Evolutionary conservation across 768 basidiomycete genomes (phyloP).

Genomic region (Pholiota molesta): DNA sequence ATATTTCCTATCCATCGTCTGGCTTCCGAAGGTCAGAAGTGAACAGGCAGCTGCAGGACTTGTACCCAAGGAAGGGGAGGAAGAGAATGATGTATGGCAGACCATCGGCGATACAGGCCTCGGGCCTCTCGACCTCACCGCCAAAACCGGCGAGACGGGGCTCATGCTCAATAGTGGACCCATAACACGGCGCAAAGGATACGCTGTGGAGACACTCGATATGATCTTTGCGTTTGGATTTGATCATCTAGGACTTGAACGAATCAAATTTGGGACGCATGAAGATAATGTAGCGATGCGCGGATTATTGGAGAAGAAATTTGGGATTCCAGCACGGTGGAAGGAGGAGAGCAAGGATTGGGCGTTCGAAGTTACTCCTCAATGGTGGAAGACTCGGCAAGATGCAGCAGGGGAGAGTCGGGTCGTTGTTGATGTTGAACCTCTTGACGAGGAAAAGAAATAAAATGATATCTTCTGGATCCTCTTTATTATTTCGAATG

Average conservation of each 20-base stretch:
- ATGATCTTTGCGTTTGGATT: constrained; percentile 25
- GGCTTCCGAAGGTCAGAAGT: constrained; percentile 13
- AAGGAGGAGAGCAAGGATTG: constrained; percentile 21
- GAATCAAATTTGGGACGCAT: constrained; percentile 15
- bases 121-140: constrained; percentile 13
- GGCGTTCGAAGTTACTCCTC: constrained; percentile 14
- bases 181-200: constrained; percentile 20
- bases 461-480: background rate
- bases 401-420: constrained; percentile 13
- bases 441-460: background rate
- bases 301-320: constrained; percentile 20
- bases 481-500: background rate
- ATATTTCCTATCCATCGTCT: constrained; percentile 18
- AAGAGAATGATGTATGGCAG: constrained; percentile 5
- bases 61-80: constrained; percentile 1
- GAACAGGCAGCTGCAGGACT: background rate
- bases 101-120: constrained; percentile 24
- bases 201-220: constrained; percentile 22
- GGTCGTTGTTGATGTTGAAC: constrained; percentile 14
- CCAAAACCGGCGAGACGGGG: constrained; percentile 21
- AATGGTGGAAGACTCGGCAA: constrained; percentile 21
- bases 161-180: constrained; percentile 26
- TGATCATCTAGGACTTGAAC: constrained; percentile 21
- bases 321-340: constrained; percentile 13
- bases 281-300: constrained; percentile 23